Evolutionary conservation across 495 filamentous ascomycete species (phyloP).

Genomic region (Trichodelitschia bisporula): DNA sequence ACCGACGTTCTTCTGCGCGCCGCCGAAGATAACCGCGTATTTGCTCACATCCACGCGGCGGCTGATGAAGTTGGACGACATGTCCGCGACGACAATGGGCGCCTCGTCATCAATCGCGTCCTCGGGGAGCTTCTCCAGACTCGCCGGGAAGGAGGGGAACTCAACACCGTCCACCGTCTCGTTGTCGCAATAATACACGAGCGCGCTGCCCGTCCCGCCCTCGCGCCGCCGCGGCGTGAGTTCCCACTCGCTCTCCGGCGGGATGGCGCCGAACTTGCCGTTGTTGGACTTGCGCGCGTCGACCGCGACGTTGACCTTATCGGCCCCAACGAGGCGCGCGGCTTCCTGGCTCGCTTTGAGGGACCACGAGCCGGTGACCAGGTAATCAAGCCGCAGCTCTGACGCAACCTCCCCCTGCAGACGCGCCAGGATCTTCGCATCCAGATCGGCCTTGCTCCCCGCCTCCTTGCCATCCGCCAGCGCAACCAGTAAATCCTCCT

Average conservation of each 20-base stretch:
- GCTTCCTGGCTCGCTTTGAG: constrained; percentile 82
- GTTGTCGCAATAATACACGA: constrained; percentile 84
- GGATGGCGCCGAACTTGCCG: constrained; percentile 78
- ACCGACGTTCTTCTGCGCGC: constrained; percentile 81
- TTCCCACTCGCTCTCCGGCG: constrained; percentile 50
- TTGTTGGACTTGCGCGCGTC: constrained; percentile 43
- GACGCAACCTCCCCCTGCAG: constrained; percentile 36
- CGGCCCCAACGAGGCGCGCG: constrained; percentile 41
- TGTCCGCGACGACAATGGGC: constrained; percentile 57
- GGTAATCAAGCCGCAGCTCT: constrained; percentile 60
- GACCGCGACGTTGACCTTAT: constrained; percentile 54
- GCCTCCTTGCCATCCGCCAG: constrained; percentile 8
- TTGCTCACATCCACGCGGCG: constrained; percentile 40
- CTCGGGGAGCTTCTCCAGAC: constrained; percentile 25
- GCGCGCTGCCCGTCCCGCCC: constrained; percentile 30
- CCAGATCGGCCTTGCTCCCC: background rate
- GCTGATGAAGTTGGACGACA: constrained; percentile 58
- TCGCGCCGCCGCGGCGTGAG: constrained; percentile 33
- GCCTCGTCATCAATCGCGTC: constrained; percentile 19
- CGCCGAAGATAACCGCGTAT: constrained; percentile 54
- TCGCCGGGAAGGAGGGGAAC: constrained; percentile 49
- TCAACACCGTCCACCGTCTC: constrained; percentile 95
- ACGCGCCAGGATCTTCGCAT: constrained; percentile 29
- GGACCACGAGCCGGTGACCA: constrained; percentile 85
- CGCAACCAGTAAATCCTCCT: constrained; percentile 13